A percentile compares a stretch with the other conserved stretches of the same genome.
Conservation (phyloP, 2,329 filamentous ascomycete species). For the Sporothrix dimorphospora region DNA sequence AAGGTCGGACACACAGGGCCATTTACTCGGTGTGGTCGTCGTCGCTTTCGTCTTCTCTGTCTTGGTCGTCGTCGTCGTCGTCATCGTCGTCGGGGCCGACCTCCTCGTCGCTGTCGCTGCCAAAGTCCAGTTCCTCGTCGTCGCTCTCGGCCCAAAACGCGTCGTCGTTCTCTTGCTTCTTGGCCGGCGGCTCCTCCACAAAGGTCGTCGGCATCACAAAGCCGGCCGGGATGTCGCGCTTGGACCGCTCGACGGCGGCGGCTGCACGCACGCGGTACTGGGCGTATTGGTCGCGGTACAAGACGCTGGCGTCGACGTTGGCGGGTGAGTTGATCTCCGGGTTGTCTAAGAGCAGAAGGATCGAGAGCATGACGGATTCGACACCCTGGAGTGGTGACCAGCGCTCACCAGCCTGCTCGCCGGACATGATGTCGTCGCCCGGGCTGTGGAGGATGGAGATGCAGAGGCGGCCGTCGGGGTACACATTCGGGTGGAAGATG, state of each 20-base stretch:
- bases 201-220: conserved; percentile 81
- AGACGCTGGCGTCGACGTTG: conserved; percentile 89
- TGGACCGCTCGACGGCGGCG: conserved; percentile 72
- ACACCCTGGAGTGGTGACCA: conserved; percentile 95
- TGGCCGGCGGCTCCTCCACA: conserved; percentile 62
- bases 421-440: conserved; percentile 90
- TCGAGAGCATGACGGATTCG: conserved; percentile 90
- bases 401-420: conserved; percentile 84
- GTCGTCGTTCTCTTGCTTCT: conserved; percentile 70
- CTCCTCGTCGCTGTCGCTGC: conserved; percentile 67
- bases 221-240: conserved; percentile 75
- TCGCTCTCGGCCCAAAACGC: conserved; percentile 82
- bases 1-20: background rate
- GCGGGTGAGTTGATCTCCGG: conserved; percentile 92
- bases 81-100: conserved; percentile 63
- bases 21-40: conserved; percentile 39
- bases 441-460: conserved; percentile 95
- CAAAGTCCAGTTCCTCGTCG: conserved; percentile 77
- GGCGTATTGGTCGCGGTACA: conserved; percentile 73
- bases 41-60: conserved; percentile 59
- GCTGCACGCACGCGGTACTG: conserved; percentile 71
- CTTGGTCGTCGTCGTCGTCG: conserved; percentile 56
- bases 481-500: conserved; percentile 93
- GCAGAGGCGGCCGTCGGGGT: conserved; percentile 85
- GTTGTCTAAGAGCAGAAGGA: conserved; percentile 89